Conservation (phyloP, 495 filamentous ascomycete species). For the Penicillium canariense region DNA sequence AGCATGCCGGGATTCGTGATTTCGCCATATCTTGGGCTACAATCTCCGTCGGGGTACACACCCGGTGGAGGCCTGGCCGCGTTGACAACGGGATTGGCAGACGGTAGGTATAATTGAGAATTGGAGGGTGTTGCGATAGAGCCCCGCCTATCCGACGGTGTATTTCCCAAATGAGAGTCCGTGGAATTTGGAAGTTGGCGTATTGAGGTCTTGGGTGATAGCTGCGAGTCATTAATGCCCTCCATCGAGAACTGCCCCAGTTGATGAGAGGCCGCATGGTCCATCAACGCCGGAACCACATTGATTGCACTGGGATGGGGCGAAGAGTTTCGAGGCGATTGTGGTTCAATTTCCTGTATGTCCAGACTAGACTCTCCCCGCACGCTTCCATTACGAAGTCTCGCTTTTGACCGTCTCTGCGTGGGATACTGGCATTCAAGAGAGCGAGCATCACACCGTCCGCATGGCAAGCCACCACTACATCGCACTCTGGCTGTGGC, state of each 20-base stretch:
- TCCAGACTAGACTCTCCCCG: slow-evolving; percentile 12
- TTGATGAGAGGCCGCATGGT: slow-evolving; percentile 13
- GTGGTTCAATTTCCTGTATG: slow-evolving; percentile 13
- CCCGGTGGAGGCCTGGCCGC: slow-evolving; percentile 4
- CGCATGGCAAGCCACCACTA: slow-evolving; percentile 52
- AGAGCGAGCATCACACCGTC: slow-evolving; percentile 49
- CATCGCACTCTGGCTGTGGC: slow-evolving; percentile 56
- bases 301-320: not conserved
- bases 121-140: slow-evolving; percentile 2
- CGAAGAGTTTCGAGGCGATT: slow-evolving; percentile 4
- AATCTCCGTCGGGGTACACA: slow-evolving; percentile 10
- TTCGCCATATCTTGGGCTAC: slow-evolving; percentile 14
- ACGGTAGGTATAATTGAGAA: slow-evolving; percentile 10
- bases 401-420: slow-evolving; percentile 41
- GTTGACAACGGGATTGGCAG: slow-evolving; percentile 1
- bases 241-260: slow-evolving; percentile 24
- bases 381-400: slow-evolving; percentile 17
- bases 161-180: not conserved
- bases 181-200: not conserved
- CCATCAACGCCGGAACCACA: not conserved
- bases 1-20: slow-evolving; percentile 12
- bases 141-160: slow-evolving; percentile 3
- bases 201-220: slow-evolving; percentile 9
- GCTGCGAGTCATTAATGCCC: not conserved
- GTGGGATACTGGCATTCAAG: slow-evolving; percentile 54